These are phyloP conservation scores for Pezicula carpinea DNA, from an alignment of 2,329 filamentous ascomycete species.

Conservation along the genomic window DNA sequence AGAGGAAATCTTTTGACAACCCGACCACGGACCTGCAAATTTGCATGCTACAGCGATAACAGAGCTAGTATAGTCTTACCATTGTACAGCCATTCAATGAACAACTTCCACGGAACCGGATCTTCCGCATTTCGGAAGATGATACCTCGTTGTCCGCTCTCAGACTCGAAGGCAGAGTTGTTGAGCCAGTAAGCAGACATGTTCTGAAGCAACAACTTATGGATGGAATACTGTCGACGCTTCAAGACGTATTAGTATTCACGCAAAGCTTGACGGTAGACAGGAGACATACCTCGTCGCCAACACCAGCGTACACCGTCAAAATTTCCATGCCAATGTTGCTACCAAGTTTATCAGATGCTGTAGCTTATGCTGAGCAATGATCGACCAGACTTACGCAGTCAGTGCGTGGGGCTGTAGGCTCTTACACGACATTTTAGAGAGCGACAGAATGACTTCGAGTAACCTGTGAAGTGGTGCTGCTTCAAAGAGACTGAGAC, in stretches of 20 bases:
- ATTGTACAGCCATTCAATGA: constrained; percentile 12
- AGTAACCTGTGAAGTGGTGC: not conserved
- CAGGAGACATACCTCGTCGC: not conserved
- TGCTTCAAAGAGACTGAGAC: not conserved
- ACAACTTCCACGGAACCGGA: constrained; percentile 7
- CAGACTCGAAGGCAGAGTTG: constrained; percentile 2
- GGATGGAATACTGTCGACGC: constrained; percentile 10
- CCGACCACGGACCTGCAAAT: not conserved
- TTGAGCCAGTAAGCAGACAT: constrained; percentile 10
- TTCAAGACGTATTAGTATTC: not conserved
- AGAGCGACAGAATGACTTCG: not conserved
- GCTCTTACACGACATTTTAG: constrained; percentile 11
- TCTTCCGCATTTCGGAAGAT: constrained; percentile 11
- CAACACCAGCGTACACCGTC: constrained; percentile 2
- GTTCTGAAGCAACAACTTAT: constrained; percentile 11
- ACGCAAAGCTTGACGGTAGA: not conserved
- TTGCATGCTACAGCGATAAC: not conserved
- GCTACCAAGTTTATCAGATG: not conserved
- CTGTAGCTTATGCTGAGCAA: not conserved
- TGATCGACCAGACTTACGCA: constrained; percentile 1
- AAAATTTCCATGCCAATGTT: constrained; percentile 1
- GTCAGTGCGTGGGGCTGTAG: constrained; percentile 9
- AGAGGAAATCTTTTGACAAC: not conserved
- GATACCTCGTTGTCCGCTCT: constrained; percentile 1
- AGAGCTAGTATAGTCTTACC: not conserved